Conservation (phyloP, 805 yeast species). For the Saccharomyces cerevisiae region DNA sequence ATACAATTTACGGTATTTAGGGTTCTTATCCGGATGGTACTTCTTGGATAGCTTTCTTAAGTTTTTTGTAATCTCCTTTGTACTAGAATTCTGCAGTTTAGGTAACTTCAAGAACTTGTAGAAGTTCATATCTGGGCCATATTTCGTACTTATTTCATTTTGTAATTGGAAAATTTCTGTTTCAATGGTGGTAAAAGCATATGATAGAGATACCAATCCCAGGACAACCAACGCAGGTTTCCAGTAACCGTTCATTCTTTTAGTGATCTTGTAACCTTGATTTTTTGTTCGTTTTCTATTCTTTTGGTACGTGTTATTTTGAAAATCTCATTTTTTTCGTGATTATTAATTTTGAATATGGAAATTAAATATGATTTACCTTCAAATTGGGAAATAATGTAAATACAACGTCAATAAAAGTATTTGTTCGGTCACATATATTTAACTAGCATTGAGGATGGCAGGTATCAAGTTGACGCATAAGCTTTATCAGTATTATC, state of each 20-base stretch:
- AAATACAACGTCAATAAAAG: not conserved
- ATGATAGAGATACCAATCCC: slow-evolving; percentile 23
- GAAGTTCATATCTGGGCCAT: slow-evolving; percentile 55
- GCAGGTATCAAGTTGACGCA: slow-evolving; percentile 3
- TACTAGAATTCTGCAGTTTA: slow-evolving; percentile 33
- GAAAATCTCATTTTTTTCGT: not conserved
- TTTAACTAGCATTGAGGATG: not conserved
- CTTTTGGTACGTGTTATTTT: not conserved
- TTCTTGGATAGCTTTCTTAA: slow-evolving; percentile 62
- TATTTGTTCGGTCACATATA: not conserved
- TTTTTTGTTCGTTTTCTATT: not conserved
- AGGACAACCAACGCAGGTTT: slow-evolving; percentile 8
- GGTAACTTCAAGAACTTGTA: slow-evolving; percentile 58
- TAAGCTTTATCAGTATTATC: slow-evolving; percentile 24
- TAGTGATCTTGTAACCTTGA: not conserved
- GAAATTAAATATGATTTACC: not conserved
- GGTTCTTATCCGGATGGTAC: slow-evolving; percentile 80
- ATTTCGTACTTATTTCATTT: slow-evolving; percentile 51
- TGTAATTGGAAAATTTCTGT: slow-evolving; percentile 72
- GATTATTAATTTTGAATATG: not conserved
- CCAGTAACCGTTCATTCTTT: not conserved
- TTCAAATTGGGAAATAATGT: not conserved
- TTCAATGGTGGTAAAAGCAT: slow-evolving; percentile 58
- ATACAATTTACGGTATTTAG: slow-evolving; percentile 43
- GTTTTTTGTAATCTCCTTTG: slow-evolving; percentile 52